A percentile compares a stretch with the other conserved stretches of the same genome.
Evolutionary conservation across 345 rosid species (phyloP).

Genomic region (Brassica nigra): DNA sequence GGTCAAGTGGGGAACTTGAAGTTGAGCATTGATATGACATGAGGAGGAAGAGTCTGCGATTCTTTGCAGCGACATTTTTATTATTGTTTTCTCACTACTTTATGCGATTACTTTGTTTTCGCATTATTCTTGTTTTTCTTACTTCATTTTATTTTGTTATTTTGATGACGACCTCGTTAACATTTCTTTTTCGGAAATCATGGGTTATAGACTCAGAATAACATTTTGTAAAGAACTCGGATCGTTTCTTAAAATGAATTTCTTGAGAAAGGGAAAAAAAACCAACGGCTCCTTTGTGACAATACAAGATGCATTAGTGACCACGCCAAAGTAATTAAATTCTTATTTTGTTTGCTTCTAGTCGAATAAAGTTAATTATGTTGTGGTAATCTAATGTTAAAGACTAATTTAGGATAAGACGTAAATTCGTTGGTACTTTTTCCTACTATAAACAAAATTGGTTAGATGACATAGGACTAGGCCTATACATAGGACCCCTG

Average conservation of each 20-base stretch:
- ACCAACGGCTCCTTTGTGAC: background rate
- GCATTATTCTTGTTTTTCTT: slow-evolving; percentile 36
- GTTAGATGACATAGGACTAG: too few relatives aligned
- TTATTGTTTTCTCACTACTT: slow-evolving; percentile 26
- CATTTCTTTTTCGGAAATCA: slow-evolving; percentile 28
- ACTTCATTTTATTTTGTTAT: slow-evolving; percentile 27
- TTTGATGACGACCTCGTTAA: slow-evolving; percentile 34
- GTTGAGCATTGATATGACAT: slow-evolving; percentile 44
- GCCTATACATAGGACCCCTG: background rate
- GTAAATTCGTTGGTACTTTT: too few relatives aligned
- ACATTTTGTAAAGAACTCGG: background rate
- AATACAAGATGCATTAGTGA: background rate
- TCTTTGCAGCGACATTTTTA: slow-evolving; percentile 31
- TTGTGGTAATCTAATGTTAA: too few relatives aligned
- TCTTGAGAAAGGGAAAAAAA: background rate
- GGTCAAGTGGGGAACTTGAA: slow-evolving; percentile 49
- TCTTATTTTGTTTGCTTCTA: slow-evolving; percentile 2
- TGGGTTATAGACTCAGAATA: slow-evolving; percentile 28
- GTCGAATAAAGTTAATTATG: background rate
- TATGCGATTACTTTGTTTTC: slow-evolving; percentile 26
- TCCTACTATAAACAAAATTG: too few relatives aligned
- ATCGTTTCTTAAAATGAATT: background rate
- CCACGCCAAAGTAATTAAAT: background rate
- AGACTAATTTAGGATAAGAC: too few relatives aligned
- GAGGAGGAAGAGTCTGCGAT: slow-evolving; percentile 41